Evolutionary conservation across 2,329 filamentous ascomycete species (phyloP), one percentile per base, ranked within the genome.

Genomic region (Penicillium sp.): DNA sequence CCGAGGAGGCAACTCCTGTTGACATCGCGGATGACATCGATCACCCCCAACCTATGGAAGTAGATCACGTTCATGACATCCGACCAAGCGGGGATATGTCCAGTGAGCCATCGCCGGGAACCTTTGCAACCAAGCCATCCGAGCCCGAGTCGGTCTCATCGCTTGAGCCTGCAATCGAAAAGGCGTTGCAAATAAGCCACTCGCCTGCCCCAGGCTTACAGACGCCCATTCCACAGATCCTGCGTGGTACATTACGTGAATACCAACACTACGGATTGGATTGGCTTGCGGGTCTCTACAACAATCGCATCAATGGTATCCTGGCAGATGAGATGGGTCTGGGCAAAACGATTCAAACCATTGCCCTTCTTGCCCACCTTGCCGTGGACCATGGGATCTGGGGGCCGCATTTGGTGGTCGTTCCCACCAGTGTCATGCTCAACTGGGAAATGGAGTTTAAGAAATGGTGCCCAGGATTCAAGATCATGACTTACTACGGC

Each of bases 361-460:
- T 99, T 68, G 88, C 95, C 4, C 80, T 99, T 3, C 81, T 99
- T 38, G 94, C 94, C 5, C 93, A 99, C 72, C 82, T 99, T 36
- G 94, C 95, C 9, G 92, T 92, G 60, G 84, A 91, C 39, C 90
- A 96, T 70, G 86, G 92, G 68, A 87, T 96, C 5, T 99, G 94
- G 95, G 94, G 95, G 0, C 92, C 94, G 0, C 94, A 99, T 78
- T 79, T 99, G 25, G 91, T 99, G 48, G 89, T 99, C 59, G 94
- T 99, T 2, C 94, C 94, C 1, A 99, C 94, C 2, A 97, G 92
- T 75, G 95, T 99, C 48, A 97, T 99, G 83, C 85, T 99, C 63
- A 99, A 99, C 71, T 99, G 94, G 94, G 95, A 99, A 74, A 97
- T 97, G 89, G 94, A 99, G 75, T 99, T 99, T 82, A 97, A 97